phyloP scores from a whole-genome alignment of 1,139 yeast species.

The Debaryomyces fabryi region DNA sequence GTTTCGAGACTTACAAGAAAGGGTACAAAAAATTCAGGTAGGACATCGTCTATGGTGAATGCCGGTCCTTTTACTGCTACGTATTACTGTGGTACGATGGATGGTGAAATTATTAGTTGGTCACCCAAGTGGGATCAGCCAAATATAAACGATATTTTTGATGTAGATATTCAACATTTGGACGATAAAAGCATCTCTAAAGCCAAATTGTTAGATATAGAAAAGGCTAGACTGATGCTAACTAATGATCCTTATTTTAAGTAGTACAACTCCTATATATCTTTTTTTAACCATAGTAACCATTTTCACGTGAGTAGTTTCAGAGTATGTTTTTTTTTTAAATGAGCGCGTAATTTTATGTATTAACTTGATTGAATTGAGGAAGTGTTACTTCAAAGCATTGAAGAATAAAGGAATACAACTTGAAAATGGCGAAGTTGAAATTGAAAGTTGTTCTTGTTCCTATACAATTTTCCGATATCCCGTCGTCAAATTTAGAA shows the following conservation, averaged over 20 bases:
- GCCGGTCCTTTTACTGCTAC: slow-evolving; percentile 47
- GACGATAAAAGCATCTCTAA: not conserved
- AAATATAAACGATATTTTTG: slow-evolving; percentile 17
- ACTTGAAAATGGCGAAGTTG: slow-evolving; percentile 27
- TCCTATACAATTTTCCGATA: slow-evolving; percentile 27
- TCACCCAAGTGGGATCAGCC: slow-evolving; percentile 37
- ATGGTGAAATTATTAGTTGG: slow-evolving; percentile 60
- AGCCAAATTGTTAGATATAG: not conserved
- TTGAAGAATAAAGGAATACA: not conserved
- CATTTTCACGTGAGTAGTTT: slow-evolving; percentile 7
- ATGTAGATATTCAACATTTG: not conserved
- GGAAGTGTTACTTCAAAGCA: not conserved
- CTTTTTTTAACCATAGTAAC: not conserved
- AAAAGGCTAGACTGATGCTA: slow-evolving; percentile 7
- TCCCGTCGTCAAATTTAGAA: slow-evolving; percentile 18
- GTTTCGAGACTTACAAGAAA: slow-evolving; percentile 50
- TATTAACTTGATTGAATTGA: not conserved
- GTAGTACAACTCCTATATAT: not conserved
- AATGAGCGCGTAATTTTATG: slow-evolving; percentile 3
- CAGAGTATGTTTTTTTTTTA: not conserved
- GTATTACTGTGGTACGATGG: slow-evolving; percentile 57
- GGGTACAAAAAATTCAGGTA: slow-evolving; percentile 34
- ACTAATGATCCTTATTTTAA: slow-evolving; percentile 8
- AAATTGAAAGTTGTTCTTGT: slow-evolving; percentile 45
- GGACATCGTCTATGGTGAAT: slow-evolving; percentile 55